These are phyloP conservation scores for Aspergillus sp. DNA, from an alignment of 2,329 filamentous ascomycete species.

Conservation along the genomic window DNA sequence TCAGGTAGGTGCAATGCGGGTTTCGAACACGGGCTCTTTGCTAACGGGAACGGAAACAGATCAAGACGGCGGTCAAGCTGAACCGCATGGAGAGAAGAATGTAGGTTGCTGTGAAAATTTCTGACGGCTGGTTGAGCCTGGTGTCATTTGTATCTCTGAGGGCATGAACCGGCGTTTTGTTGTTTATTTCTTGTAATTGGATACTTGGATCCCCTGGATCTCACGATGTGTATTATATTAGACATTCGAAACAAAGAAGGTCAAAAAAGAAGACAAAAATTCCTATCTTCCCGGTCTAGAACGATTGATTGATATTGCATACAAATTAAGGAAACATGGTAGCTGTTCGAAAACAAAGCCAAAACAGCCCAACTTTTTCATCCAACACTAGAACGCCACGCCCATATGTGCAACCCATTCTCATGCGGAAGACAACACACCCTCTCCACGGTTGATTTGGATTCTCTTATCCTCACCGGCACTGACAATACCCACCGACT, in stretches of 20 bases:
- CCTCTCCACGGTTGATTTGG: constrained; percentile 77
- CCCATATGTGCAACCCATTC: constrained; percentile 29
- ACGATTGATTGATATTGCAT: not conserved
- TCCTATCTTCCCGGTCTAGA: not conserved
- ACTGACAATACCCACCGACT: constrained; percentile 82
- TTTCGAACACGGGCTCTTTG: not conserved
- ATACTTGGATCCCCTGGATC: constrained; percentile 6
- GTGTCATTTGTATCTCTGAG: constrained; percentile 21
- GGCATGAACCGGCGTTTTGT: constrained; percentile 21
- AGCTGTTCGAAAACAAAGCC: constrained; percentile 4
- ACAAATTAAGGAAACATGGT: constrained; percentile 5
- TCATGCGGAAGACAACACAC: constrained; percentile 36
- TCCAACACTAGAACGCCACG: constrained; percentile 28
- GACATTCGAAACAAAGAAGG: constrained; percentile 6
- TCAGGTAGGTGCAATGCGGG: constrained; percentile 52
- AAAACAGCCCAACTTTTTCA: constrained; percentile 29
- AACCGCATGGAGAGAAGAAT: constrained; percentile 59
- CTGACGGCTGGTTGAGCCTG: constrained; percentile 18
- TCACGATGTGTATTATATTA: constrained; percentile 21
- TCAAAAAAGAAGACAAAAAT: not conserved
- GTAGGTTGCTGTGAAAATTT: constrained; percentile 18
- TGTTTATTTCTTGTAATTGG: constrained; percentile 14
- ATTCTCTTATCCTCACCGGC: constrained; percentile 91
- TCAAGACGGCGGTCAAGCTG: constrained; percentile 58
- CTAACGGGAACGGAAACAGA: constrained; percentile 42